A percentile compares a stretch with the other conserved stretches of the same genome.
These are phyloP conservation scores for Chlorophyllum brunneum DNA, from an alignment of 768 basidiomycete genomes.

Conservation along the genomic window DNA sequence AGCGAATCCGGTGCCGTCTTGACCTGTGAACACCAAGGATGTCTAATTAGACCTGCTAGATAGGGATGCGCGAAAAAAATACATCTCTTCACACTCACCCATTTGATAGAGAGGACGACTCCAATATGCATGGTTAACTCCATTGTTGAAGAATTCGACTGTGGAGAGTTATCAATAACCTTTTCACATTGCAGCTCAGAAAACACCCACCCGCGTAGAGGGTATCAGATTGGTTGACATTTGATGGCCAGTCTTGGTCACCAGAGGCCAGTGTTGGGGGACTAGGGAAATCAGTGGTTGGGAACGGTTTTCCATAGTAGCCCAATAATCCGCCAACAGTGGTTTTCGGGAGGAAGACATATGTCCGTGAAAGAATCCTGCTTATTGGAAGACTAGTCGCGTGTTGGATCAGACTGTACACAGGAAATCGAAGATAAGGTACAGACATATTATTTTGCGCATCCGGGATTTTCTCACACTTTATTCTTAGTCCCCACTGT, in stretches of 20 bases:
- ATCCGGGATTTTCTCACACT: conserved; percentile 30
- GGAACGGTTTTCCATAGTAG: conserved; percentile 28
- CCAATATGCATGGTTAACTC: conserved; percentile 26
- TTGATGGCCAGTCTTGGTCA: conserved; percentile 16
- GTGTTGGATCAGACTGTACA: neutral
- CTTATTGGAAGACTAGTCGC: conserved; percentile 9
- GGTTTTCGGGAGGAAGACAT: conserved; percentile 32
- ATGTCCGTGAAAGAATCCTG: conserved; percentile 19
- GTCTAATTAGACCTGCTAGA: neutral
- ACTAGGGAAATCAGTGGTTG: conserved; percentile 7
- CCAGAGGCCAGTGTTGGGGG: neutral
- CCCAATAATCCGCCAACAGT: conserved; percentile 29
- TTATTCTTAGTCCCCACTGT: conserved; percentile 39
- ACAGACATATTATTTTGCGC: conserved; percentile 27
- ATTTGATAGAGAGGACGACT: conserved; percentile 23
- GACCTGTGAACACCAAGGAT: conserved; percentile 16
- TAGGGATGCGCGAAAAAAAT: neutral
- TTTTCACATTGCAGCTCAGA: too few relatives aligned
- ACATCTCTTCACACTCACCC: conserved; percentile 18
- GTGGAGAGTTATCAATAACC: neutral
- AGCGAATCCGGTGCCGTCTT: conserved; percentile 29
- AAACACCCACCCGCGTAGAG: conserved; percentile 18
- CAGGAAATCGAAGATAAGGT: neutral
- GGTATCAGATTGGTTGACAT: conserved; percentile 20
- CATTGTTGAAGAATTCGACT: conserved; percentile 33